Evolutionary conservation across 768 basidiomycete species (phyloP).

Genomic region (Auriscalpium vulgare): DNA sequence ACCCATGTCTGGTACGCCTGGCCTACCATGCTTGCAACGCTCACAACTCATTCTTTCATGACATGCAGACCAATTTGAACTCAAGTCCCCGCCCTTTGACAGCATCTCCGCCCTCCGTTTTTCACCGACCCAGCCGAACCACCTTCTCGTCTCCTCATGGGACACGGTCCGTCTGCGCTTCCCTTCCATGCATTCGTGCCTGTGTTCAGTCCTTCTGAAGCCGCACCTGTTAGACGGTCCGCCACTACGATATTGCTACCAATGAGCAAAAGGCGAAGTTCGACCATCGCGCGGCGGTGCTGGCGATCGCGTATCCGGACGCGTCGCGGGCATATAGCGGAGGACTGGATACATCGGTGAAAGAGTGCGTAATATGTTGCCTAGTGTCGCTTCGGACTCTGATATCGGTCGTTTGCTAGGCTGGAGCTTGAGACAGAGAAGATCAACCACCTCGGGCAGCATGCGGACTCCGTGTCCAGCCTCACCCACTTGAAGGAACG

Average conservation of each 20-base stretch:
- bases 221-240: constrained; percentile 42
- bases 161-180: constrained; percentile 50
- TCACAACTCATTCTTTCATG: not conserved
- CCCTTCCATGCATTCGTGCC: constrained; percentile 22
- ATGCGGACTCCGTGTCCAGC: constrained; percentile 71
- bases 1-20: not conserved
- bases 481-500: constrained; percentile 62
- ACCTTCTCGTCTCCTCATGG: constrained; percentile 84
- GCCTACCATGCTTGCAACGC: not conserved
- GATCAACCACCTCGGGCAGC: constrained; percentile 68
- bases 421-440: constrained; percentile 72
- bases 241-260: constrained; percentile 44
- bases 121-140: constrained; percentile 71
- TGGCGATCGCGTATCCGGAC: constrained; percentile 74
- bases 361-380: constrained; percentile 52
- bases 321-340: constrained; percentile 70
- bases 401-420: constrained; percentile 31
- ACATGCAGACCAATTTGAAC: constrained; percentile 27
- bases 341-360: constrained; percentile 75
- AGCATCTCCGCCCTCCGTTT: constrained; percentile 76
- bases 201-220: constrained; percentile 4
- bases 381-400: not conserved
- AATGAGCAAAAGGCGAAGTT: constrained; percentile 74
- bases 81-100: constrained; percentile 74
- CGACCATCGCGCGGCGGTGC: constrained; percentile 81